Conservation (phyloP, 192 early-diverging fungal genomes). For the Coemansia sp. region DNA sequence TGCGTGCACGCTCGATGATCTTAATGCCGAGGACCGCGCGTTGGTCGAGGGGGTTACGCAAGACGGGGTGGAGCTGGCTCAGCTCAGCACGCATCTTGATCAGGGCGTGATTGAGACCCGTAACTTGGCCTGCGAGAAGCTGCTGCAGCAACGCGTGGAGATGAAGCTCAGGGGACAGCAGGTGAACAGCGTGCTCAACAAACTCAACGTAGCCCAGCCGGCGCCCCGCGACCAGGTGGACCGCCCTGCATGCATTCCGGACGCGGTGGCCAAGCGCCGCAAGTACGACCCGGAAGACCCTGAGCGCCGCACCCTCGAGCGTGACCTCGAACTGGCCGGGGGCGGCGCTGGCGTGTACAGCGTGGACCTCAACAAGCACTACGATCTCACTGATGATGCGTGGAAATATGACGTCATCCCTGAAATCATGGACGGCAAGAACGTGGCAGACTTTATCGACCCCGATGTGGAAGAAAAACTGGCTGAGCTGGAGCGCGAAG, state of each 20-base stretch:
- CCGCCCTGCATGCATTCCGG: constrained; percentile 84
- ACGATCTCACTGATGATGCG: constrained; percentile 76
- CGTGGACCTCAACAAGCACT: constrained; percentile 92
- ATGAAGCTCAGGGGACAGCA: constrained; percentile 91
- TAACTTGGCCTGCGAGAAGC: constrained; percentile 89
- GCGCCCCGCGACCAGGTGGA: constrained; percentile 77
- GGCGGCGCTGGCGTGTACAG: constrained; percentile 98
- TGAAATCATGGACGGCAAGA: constrained; percentile 98
- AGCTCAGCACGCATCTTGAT: constrained; percentile 90
- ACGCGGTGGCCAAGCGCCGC: constrained; percentile 61
- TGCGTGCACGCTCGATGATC: constrained; percentile 75
- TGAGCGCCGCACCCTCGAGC: constrained; percentile 78
- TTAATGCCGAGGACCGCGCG: constrained; percentile 67
- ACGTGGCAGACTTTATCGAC: constrained; percentile 98
- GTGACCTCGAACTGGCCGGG: constrained; percentile 82
- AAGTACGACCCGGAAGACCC: constrained; percentile 82
- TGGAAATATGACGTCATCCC: constrained; percentile 98
- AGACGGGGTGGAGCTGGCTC: constrained; percentile 70
- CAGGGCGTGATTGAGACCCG: constrained; percentile 97
- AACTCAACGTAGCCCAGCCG: constrained; percentile 92
- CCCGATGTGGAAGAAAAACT: constrained; percentile 95
- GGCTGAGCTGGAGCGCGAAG: constrained; percentile 93
- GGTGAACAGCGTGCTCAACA: constrained; percentile 90
- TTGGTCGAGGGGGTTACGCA: constrained; percentile 73
- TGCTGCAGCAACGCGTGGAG: constrained; percentile 90